These are phyloP conservation scores for Pugionium cornutum DNA, from an alignment of 345 rosid genomes.

Conservation along the genomic window DNA sequence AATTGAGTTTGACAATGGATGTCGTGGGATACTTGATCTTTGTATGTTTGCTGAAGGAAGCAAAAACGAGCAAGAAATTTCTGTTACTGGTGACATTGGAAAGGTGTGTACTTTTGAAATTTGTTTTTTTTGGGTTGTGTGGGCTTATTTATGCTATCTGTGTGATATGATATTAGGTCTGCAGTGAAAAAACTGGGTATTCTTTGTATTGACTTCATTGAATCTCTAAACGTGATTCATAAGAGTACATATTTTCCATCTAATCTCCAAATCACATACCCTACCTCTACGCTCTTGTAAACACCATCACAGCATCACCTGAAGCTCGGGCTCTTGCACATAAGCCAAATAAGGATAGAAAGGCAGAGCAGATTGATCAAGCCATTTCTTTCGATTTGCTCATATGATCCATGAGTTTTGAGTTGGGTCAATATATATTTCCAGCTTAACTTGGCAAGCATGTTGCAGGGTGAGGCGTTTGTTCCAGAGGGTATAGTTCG, in stretches of 20 bases:
- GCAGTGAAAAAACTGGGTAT: neutral
- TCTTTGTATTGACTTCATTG: neutral
- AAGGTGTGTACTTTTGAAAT: conserved; percentile 48
- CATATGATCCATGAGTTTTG: conserved; percentile 5
- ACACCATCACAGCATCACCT: neutral
- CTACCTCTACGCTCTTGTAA: neutral
- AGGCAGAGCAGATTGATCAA: neutral
- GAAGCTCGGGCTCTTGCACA: conserved; percentile 8
- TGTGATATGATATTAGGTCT: neutral
- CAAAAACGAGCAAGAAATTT: conserved; percentile 91
- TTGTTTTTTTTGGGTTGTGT: neutral
- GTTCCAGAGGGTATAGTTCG: conserved; percentile 85
- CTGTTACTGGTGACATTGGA: conserved; percentile 73
- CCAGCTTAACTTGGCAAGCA: conserved; percentile 6
- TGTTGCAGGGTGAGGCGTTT: conserved; percentile 82
- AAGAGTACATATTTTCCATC: conserved; percentile 1
- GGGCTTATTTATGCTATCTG: neutral
- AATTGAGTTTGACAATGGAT: conserved; percentile 84
- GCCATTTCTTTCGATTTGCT: neutral
- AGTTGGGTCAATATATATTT: conserved; percentile 15
- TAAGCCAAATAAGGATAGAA: conserved; percentile 20
- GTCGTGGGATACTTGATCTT: conserved; percentile 91
- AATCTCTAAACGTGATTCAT: neutral
- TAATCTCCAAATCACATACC: conserved; percentile 3
- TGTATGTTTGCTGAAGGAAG: conserved; percentile 99